A percentile compares a stretch with the other conserved stretches of the same genome.
Conservation (phyloP, 768 basidiomycete species). For the Russula earlei region DNA sequence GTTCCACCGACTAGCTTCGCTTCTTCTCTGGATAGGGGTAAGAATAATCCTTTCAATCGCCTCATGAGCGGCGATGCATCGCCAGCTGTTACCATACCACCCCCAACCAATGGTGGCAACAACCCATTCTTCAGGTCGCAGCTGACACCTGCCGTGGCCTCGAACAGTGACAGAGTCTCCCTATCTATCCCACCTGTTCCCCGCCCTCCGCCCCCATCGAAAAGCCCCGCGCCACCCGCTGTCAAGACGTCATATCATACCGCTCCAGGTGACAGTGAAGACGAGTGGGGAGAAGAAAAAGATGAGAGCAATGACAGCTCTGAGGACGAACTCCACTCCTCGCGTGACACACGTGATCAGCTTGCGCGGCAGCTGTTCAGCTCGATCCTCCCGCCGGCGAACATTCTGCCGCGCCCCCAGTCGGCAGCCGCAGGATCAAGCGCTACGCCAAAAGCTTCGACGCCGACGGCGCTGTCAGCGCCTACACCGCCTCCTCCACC, state of each 20-base stretch:
- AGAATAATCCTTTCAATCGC: constrained; percentile 75
- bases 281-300: constrained; percentile 83
- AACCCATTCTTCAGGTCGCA: constrained; percentile 71
- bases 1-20: constrained; percentile 28
- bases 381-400: constrained; percentile 44
- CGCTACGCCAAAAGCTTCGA: constrained; percentile 17
- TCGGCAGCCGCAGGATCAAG: constrained; percentile 35
- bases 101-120: constrained; percentile 37
- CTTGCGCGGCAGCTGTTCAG: constrained; percentile 80
- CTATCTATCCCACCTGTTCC: constrained; percentile 26
- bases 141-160: constrained; percentile 25
- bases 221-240: constrained; percentile 45
- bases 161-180: constrained; percentile 23
- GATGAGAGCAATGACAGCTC: constrained; percentile 59
- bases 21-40: constrained; percentile 38
- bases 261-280: constrained; percentile 49
- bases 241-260: constrained; percentile 52
- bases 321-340: constrained; percentile 69
- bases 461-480: constrained; percentile 27
- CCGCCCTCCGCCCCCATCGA: constrained; percentile 26
- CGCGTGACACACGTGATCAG: constrained; percentile 52
- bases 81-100: constrained; percentile 27
- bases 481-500: constrained; percentile 33
- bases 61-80: constrained; percentile 43
- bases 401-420: constrained; percentile 33